Base-by-base conservation (phyloP, 176 grass and related monocot genomes). In the Rhynchospora breviuscula region DNA sequence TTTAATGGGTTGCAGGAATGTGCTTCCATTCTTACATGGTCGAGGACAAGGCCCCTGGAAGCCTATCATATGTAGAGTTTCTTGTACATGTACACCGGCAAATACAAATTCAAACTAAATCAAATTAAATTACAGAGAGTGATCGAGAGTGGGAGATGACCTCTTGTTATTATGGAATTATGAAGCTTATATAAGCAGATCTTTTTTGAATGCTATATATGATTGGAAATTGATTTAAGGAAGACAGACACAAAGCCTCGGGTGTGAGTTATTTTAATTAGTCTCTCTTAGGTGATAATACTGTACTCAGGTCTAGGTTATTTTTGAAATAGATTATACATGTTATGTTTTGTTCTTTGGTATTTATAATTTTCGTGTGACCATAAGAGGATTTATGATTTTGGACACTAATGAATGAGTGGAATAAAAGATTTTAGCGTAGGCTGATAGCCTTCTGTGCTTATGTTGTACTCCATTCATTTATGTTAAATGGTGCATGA, bases 11-110 rank as follows among this genome's bases (percentile, higher is more conserved):
- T 85, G 74, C 87, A 95, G 93, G 93, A 18, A 89, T 90, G 85
- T 83, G 88, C 78, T 97, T 97, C 85, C 83, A 77, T 48, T 89
- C 89, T 45, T 90, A 88, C 86, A 87, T 97, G 84, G 75, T 93
- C 19, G 94, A 97, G 81, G 91, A 97, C 86, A 97, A 97, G 78
- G 67, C 81, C 7, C 91, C 91, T 80, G 91, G 81, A 63, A 89
- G 78, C 63, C 89, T 91, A 18, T 97, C 94, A 23, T 93, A 97
- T 19, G 94, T 93, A 0, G 94, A 97, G 85, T 97, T 97, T 70
- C 91, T 97, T 43, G 94, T 97, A 84, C 94, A 97, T 35, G 89
- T 97, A 57, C 94, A 97, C 75, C 88, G 94, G 85, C 91, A 97
- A 91, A 97, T 97, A 49, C 91, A 97, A 78, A 91, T 62, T 85